Evolutionary conservation across 2,329 filamentous ascomycete species (phyloP).

Genomic region (Huntiella moniliformis): DNA sequence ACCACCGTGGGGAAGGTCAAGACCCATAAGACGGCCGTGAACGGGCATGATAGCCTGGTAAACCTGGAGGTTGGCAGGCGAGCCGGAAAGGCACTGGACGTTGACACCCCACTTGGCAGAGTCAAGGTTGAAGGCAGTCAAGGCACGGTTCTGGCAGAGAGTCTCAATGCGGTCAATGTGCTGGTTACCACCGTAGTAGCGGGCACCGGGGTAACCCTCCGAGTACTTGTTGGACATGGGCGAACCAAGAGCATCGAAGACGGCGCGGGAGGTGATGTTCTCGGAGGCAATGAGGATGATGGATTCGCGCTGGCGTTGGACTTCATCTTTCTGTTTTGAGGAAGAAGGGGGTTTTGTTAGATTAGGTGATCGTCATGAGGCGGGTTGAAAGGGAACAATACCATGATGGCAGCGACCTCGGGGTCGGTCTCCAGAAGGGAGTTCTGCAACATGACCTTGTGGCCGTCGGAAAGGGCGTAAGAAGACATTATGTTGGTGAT

Average conservation of each 20-base stretch:
- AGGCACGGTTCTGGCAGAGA: slow-evolving; percentile 83
- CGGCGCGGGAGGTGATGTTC: slow-evolving; percentile 96
- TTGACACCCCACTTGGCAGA: slow-evolving; percentile 93
- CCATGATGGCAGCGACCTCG: slow-evolving; percentile 94
- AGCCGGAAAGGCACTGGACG: slow-evolving; percentile 83
- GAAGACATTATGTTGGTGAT: slow-evolving; percentile 21
- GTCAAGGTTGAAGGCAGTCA: slow-evolving; percentile 78
- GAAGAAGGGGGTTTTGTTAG: slow-evolving; percentile 3
- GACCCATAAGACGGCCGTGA: slow-evolving; percentile 90
- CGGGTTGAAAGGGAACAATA: slow-evolving; percentile 24
- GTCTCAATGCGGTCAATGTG: slow-evolving; percentile 94
- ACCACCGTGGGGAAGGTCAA: slow-evolving; percentile 89
- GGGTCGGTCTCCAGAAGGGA: slow-evolving; percentile 79
- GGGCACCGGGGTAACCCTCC: slow-evolving; percentile 90
- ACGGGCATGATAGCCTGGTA: slow-evolving; percentile 86
- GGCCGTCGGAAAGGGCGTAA: slow-evolving; percentile 34
- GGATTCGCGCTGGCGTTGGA: slow-evolving; percentile 93
- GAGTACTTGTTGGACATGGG: slow-evolving; percentile 99
- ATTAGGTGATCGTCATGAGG: slow-evolving; percentile 3
- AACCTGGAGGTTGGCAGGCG: slow-evolving; percentile 85
- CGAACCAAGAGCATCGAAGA: slow-evolving; percentile 90
- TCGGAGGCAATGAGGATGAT: slow-evolving; percentile 98
- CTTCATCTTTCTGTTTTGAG: slow-evolving; percentile 55
- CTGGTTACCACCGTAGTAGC: slow-evolving; percentile 98
- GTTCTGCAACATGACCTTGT: slow-evolving; percentile 79